phyloP scores from a whole-genome alignment of 345 rosid species.

The Aquilaria sinensis region DNA sequence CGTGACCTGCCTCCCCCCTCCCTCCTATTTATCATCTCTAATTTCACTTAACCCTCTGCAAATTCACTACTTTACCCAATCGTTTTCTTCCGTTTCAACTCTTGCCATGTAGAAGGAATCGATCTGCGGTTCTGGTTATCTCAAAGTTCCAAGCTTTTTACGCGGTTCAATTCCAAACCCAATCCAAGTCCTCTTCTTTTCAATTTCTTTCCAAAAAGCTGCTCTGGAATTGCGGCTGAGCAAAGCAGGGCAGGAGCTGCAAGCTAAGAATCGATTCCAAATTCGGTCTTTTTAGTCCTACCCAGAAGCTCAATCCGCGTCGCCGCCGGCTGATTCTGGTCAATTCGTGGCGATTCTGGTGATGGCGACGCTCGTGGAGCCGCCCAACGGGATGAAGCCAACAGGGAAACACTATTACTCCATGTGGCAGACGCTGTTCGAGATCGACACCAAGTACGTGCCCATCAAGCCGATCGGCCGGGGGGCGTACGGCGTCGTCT shows the following conservation, averaged over 20 bases:
- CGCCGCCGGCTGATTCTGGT: not conserved
- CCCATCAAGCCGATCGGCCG: slow-evolving; percentile 87
- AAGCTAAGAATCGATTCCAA: slow-evolving; percentile 35
- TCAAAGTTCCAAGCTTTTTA: too few relatives aligned
- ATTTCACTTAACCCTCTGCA: not conserved
- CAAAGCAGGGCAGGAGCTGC: slow-evolving; percentile 22
- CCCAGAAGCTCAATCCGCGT: not conserved
- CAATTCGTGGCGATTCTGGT: not conserved
- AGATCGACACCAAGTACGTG: slow-evolving; percentile 74
- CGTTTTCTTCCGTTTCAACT: too few relatives aligned
- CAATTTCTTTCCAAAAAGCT: too few relatives aligned
- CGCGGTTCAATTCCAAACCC: too few relatives aligned
- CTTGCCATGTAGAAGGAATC: too few relatives aligned
- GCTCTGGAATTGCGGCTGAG: not conserved
- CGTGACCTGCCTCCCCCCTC: not conserved
- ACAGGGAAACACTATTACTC: slow-evolving; percentile 77
- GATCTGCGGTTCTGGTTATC: too few relatives aligned
- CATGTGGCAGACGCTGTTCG: slow-evolving; percentile 82
- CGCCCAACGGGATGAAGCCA: slow-evolving; percentile 61
- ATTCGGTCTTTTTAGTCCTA: not conserved
- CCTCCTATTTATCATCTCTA: not conserved
- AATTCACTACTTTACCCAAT: too few relatives aligned
- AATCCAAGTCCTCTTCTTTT: too few relatives aligned
- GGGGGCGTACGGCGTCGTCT: slow-evolving; percentile 86
- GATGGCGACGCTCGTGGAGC: slow-evolving; percentile 85